Evolutionary conservation across 805 yeast genomes (phyloP), one percentile per base, ranked within the genome.

Genomic region (Barnettozyma pratensis): DNA sequence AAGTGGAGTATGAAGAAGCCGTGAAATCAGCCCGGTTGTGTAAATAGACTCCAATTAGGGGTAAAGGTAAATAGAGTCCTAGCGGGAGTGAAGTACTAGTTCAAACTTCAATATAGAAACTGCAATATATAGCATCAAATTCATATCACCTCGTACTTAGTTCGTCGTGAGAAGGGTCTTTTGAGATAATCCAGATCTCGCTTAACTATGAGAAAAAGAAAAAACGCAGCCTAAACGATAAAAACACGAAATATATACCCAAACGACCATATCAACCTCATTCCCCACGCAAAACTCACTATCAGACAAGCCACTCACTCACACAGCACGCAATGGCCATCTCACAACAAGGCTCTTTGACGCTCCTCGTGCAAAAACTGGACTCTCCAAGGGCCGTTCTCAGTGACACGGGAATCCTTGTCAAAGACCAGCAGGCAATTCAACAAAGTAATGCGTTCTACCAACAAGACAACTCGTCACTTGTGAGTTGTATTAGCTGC

Each of bases 351-450:
- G 39, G 41, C 36, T 49, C 49, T 28, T 14, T 32, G 1, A 12
- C 36, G 7, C 39, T 25, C 10, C 41, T 48, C 10, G 29, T 45
- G 19, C 37, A 27, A 37, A 9, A 34, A 8, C 37, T 28, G 34
- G 9, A 12, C 29, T 28, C 28, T 26, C 27, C 45, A 14, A 57
- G 66, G 12, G 71, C 72, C 12, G 48, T 61, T 6, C 50, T 69
- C 11, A 59, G 62, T 2, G 71, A 68, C 25, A 60, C 58, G 6
- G 74, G 73, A 1, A 64, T 70, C 37, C 41, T 62, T 37, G 58
- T 69, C 14, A 68, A 62, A 45, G 63, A 65, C 30, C 70, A 66
- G 40, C 32, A n/a, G 8, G 31, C 28, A 8, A 12, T 36, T 6
- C 38, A 11, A 12, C 25, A 6, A 14, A 12, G 9, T 30, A 27